Evolutionary conservation across 2,329 filamentous ascomycete genomes (phyloP), one percentile per base, ranked within the genome.

Genomic region (Exophiala dermatitidis): DNA sequence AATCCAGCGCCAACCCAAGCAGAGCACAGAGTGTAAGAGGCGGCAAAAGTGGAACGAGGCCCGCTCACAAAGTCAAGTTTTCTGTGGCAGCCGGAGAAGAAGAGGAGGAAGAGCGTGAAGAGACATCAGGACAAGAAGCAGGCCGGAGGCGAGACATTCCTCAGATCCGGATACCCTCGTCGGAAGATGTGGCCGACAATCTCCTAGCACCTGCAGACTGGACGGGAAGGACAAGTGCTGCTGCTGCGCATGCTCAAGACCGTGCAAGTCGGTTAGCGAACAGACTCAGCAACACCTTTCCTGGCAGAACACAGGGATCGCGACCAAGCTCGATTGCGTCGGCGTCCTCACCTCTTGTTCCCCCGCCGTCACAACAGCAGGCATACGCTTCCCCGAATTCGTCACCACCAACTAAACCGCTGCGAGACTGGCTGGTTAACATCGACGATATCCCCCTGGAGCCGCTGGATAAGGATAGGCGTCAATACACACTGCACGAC

Each of bases 371-470:
- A 26, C 38, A 41, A 10, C 38, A 41, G 10, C 38, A 26, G 38
- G 12, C 38, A 41, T 54, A 54, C 31, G 36, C 52, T n/a, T 57
- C 57, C 9, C 53, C 57, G 3, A 50, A 50, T 12, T 45, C 48
- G 10, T 59, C 57, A 9, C 57, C 57, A 29, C 52, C 55, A 8
- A 50, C 46, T 4, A 58, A 50, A 26, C 55, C 55, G n/a, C 30
- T 56, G 7, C 43, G 45, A 33, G 54, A 56, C 32, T 60, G 54
- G 50, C 53, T 53, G 19, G 52, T 64, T 8, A 57, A 61, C 48
- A 42, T 63, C 26, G 57, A 62, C 44, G 62, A 63, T 32, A 62
- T 66, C 31, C 63, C 62, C 4, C 32, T 66, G 30, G 52, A 57
- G 26, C 53, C 50, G 9, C 51, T 65, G 12, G 51, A 60, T 5